Evolutionary conservation across 2,329 filamentous ascomycete genomes (phyloP).

Genomic region (Trichoderma atroviride): DNA sequence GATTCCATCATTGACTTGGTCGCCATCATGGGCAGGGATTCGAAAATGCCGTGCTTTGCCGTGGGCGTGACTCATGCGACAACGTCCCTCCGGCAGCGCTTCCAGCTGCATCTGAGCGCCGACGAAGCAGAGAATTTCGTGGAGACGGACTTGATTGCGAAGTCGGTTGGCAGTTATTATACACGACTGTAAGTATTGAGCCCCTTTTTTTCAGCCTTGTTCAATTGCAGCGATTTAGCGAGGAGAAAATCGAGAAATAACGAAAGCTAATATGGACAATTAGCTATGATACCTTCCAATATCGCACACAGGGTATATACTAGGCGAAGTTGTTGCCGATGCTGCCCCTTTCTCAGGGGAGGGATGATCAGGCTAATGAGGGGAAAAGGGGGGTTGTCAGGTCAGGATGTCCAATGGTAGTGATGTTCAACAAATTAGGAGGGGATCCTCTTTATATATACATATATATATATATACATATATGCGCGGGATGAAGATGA

Average conservation of each 20-base stretch:
- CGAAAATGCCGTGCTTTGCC: conserved; percentile 82
- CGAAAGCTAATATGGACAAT: not conserved
- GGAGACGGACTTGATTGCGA: conserved; percentile 75
- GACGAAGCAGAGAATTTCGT: conserved; percentile 82
- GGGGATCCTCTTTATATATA: not conserved
- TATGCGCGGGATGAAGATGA: not conserved
- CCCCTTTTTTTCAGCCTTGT: too few species aligned
- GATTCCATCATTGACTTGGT: conserved; percentile 82
- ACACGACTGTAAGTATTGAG: conserved; percentile 69
- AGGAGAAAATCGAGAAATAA: not conserved
- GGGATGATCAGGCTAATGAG: not conserved
- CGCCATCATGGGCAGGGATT: conserved; percentile 80
- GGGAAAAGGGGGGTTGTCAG: not conserved
- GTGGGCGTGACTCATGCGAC: conserved; percentile 74
- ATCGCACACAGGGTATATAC: conserved; percentile 85
- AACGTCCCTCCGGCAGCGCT: conserved; percentile 69
- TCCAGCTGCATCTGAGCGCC: conserved; percentile 80
- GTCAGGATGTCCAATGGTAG: not conserved
- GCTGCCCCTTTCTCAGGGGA: not conserved
- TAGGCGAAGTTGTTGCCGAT: conserved; percentile 43
- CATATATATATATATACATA: not conserved
- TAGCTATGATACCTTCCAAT: conserved; percentile 85
- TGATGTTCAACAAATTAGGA: not conserved
- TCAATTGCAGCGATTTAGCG: not conserved
- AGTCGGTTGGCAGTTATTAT: conserved; percentile 85